A percentile compares a stretch with the other conserved stretches of the same genome.
These are phyloP conservation scores for Rhizophagus clarus DNA, from an alignment of 192 early-diverging fungal genomes.

Conservation along the genomic window DNA sequence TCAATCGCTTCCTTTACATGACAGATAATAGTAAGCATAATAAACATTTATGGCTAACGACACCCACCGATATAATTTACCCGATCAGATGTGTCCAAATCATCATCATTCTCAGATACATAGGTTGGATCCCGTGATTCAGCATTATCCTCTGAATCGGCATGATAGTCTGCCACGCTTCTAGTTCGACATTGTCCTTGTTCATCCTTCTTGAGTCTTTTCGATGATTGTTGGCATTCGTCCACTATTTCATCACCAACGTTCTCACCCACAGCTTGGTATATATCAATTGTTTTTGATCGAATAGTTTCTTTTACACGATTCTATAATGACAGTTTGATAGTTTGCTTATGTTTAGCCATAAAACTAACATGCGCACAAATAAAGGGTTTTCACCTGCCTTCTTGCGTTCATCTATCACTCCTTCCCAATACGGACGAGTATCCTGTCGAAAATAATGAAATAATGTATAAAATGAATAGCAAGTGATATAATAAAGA, in stretches of 20 bases:
- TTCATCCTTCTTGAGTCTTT: too few species aligned
- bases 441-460: background rate
- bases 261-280: background rate
- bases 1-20: too few species aligned
- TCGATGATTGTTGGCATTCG: background rate
- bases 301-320: slow-evolving; percentile 16
- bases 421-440: slow-evolving; percentile 11
- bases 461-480: background rate
- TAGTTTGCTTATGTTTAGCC: background rate
- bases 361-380: background rate
- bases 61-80: background rate
- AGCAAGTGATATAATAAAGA: background rate
- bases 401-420: slow-evolving; percentile 23
- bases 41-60: background rate
- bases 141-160: too few species aligned
- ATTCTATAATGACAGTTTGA: background rate
- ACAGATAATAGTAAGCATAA: too few species aligned
- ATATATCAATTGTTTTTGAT: slow-evolving; percentile 16
- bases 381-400: slow-evolving; percentile 8
- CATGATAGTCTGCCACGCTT: too few species aligned
- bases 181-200: too few species aligned
- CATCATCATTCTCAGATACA: too few species aligned
- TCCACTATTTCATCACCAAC: slow-evolving; percentile 12
- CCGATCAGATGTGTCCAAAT: too few species aligned
- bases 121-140: too few species aligned